These are phyloP conservation scores for Suillus sp. DNA, from an alignment of 768 basidiomycete genomes.

Conservation along the genomic window DNA sequence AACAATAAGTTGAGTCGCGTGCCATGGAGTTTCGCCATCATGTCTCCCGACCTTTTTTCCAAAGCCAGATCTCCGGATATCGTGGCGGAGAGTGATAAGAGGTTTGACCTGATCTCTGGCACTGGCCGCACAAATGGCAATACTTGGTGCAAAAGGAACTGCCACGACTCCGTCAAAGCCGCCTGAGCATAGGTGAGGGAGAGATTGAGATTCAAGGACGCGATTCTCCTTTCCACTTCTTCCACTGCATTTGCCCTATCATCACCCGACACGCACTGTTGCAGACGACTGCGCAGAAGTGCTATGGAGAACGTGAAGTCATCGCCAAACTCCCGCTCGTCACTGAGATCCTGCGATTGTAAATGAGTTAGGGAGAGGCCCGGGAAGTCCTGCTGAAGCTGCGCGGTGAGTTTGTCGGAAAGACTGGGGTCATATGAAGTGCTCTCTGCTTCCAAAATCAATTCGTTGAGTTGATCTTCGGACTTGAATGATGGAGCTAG, in stretches of 20 bases:
- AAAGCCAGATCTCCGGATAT: slow-evolving; percentile 66
- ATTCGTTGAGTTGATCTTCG: slow-evolving; percentile 65
- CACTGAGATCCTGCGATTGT: slow-evolving; percentile 57
- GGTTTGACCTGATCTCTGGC: slow-evolving; percentile 58
- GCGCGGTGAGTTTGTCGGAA: slow-evolving; percentile 59
- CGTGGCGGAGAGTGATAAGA: slow-evolving; percentile 59
- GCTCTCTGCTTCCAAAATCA: slow-evolving; percentile 67
- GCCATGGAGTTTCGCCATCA: slow-evolving; percentile 82
- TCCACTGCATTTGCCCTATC: slow-evolving; percentile 48
- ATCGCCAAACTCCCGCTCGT: slow-evolving; percentile 79
- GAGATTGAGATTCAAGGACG: slow-evolving; percentile 84
- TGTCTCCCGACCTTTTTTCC: slow-evolving; percentile 76
- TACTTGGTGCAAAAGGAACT: slow-evolving; percentile 63
- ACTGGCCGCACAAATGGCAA: slow-evolving; percentile 56
- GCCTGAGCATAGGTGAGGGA: slow-evolving; percentile 82
- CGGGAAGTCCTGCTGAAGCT: slow-evolving; percentile 54
- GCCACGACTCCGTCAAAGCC: slow-evolving; percentile 77
- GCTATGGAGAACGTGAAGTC: slow-evolving; percentile 71
- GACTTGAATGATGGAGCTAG: slow-evolving; percentile 59
- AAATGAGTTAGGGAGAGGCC: slow-evolving; percentile 67
- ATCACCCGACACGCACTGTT: slow-evolving; percentile 36
- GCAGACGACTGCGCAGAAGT: slow-evolving; percentile 62
- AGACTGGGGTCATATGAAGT: slow-evolving; percentile 73
- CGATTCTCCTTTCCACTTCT: slow-evolving; percentile 56
- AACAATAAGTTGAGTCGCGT: slow-evolving; percentile 74